These are phyloP conservation scores for Calonectria naviculata DNA, from an alignment of 2,329 filamentous ascomycete species.

Conservation along the genomic window DNA sequence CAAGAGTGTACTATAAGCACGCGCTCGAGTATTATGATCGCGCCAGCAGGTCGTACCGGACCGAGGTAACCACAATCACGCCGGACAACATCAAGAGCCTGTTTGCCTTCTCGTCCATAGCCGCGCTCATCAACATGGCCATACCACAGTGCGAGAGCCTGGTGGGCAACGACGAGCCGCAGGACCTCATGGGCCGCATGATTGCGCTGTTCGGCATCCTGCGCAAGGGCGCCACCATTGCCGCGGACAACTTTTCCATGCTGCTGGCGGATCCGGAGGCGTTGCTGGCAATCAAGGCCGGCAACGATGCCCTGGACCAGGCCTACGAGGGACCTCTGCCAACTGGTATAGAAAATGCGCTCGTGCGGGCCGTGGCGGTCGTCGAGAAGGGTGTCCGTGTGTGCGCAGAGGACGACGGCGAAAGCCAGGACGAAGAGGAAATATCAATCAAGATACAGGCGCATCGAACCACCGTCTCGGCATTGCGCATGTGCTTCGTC, in stretches of 20 bases:
- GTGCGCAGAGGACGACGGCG: background rate
- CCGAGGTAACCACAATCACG: conserved; percentile 32
- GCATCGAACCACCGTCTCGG: conserved; percentile 39
- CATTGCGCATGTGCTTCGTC: conserved; percentile 47
- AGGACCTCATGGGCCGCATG: conserved; percentile 32
- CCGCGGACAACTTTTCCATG: conserved; percentile 26
- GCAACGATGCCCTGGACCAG: background rate
- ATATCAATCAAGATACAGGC: background rate
- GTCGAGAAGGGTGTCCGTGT: conserved; percentile 28
- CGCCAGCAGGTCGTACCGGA: conserved; percentile 35
- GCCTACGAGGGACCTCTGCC: background rate
- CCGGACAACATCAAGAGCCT: conserved; percentile 33
- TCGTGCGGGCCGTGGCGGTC: conserved; percentile 16
- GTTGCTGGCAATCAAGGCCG: background rate
- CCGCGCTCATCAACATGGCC: conserved; percentile 37
- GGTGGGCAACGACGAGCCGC: conserved; percentile 15
- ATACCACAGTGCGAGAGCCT: conserved; percentile 32
- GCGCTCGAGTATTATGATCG: conserved; percentile 40
- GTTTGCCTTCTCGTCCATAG: conserved; percentile 38
- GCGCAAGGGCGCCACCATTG: conserved; percentile 32
- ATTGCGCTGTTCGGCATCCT: conserved; percentile 32
- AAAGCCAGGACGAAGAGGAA: background rate
- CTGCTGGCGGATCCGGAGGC: conserved; percentile 20
- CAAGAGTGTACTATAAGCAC: conserved; percentile 31
- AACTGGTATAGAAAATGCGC: conserved; percentile 17